A percentile compares a stretch with the other conserved stretches of the same genome.
Conservation (phyloP, 164 flowering plant species). For the Taxillus chinensis region DNA sequence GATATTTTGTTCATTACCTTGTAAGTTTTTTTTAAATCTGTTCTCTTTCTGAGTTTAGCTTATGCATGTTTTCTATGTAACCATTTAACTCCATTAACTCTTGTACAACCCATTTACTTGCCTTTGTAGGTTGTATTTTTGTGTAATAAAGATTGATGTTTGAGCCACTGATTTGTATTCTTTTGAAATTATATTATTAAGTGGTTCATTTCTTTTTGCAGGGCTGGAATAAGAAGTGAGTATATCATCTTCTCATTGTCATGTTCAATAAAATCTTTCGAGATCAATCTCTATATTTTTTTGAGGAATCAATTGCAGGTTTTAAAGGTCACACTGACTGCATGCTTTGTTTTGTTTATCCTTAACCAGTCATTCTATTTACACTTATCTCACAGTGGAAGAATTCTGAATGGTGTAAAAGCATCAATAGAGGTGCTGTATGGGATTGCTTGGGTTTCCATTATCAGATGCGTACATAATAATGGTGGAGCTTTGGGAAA, state of each 20-base stretch:
- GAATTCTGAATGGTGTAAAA: too few species aligned
- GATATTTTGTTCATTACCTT: conserved; percentile 87
- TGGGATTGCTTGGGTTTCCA: too few species aligned
- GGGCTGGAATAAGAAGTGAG: conserved; percentile 4
- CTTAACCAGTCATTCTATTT: background rate
- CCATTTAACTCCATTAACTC: background rate
- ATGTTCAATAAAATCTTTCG: background rate
- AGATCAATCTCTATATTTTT: background rate
- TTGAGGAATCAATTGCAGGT: conserved; percentile 4
- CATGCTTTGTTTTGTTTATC: background rate
- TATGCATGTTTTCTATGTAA: background rate
- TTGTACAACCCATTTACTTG: too few species aligned
- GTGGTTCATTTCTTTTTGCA: background rate
- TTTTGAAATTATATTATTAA: background rate
- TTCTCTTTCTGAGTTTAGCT: background rate
- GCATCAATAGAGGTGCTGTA: too few species aligned
- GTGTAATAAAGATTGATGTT: background rate
- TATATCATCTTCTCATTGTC: background rate
- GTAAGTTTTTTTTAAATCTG: conserved; percentile 36
- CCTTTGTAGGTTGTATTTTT: background rate
- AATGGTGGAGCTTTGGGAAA: too few species aligned
- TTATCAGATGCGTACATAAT: too few species aligned
- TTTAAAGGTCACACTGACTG: background rate
- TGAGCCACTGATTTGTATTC: background rate
- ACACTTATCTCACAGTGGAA: background rate